Evolutionary conservation across 129 eudicot species (phyloP), one percentile per base, ranked within the genome.

Genomic region (Calendula officinalis): DNA sequence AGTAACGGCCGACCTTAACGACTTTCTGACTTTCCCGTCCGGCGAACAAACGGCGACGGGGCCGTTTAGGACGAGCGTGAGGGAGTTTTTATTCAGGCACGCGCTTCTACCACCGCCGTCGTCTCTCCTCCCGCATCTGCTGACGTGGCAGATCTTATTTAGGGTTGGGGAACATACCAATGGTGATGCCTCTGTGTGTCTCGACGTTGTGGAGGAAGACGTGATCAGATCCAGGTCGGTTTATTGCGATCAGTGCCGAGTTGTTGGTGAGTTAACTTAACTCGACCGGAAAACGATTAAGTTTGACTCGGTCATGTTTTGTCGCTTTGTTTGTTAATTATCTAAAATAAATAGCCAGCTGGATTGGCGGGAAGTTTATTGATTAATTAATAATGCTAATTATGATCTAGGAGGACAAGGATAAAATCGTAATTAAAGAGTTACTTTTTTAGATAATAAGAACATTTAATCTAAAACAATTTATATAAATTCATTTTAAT

Each of bases 181-280:
- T 30, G 68, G 38, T 13, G 82, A 73, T 43, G 55, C 84, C 15
- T 71, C 79, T 7, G 91, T 91, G 11, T 72, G 83, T 30, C 82
- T 92, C 14, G 98, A 92, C 58, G 79, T 92, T 35, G 87, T 92
- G 32, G 98, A 92, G 69, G 98, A 92, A 68, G 94, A 85, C 42
- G 98, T 88, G 7, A 58, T 81, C 46, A 85, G 91, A 85, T 85
- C 96, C 72, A 92, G 95, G 70, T 85, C 95, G 39, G 80, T 88
- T 42, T 92, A 85, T 50, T 92, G 98, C 59, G 98, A 92, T 71
- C 98, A 92, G 83, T 92, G 98, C 85, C 95, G 98, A 74, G 98
- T 92, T 62, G 98, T 92, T 42, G 98, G 98, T 92, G 91, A 92
- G 98, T 85, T 78, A 9, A 69, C 72, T 70, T 68, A 46, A 46